Evolutionary conservation across 768 basidiomycete species (phyloP).

Genomic region (Lactifluus pinguis): DNA sequence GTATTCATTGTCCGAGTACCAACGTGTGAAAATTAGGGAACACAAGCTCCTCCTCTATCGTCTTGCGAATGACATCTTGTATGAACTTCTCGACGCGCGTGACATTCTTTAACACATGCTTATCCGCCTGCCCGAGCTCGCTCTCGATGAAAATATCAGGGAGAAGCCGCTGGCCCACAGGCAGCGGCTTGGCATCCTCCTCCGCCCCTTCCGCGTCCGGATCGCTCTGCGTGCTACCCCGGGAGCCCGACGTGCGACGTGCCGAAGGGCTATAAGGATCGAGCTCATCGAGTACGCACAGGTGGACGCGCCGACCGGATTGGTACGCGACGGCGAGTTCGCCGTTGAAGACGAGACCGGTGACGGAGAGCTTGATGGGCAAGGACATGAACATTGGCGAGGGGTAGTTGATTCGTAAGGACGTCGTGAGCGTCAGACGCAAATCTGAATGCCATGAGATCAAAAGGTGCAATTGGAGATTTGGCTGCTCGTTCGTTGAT

Average conservation of each 20-base stretch:
- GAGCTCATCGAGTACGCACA: constrained; percentile 82
- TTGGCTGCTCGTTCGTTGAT: constrained; percentile 36
- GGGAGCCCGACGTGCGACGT: constrained; percentile 27
- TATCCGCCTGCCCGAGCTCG: constrained; percentile 93
- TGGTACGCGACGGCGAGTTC: constrained; percentile 91
- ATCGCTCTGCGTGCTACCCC: constrained; percentile 49
- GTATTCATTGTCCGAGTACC: constrained; percentile 18
- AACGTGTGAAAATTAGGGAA: constrained; percentile 91
- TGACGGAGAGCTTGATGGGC: constrained; percentile 89
- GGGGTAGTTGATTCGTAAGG: constrained; percentile 93
- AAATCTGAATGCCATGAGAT: constrained; percentile 84
- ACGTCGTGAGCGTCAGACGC: constrained; percentile 82
- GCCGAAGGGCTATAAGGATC: constrained; percentile 75
- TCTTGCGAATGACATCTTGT: constrained; percentile 90
- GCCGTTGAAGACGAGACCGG: constrained; percentile 76
- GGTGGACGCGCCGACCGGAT: constrained; percentile 72
- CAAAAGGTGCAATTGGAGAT: constrained; percentile 84
- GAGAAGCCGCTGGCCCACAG: constrained; percentile 74
- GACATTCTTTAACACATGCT: constrained; percentile 93
- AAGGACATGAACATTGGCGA: constrained; percentile 94
- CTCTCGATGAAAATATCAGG: constrained; percentile 89
- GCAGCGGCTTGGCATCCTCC: constrained; percentile 51
- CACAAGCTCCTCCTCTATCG: constrained; percentile 90
- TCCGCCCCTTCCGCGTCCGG: constrained; percentile 46
- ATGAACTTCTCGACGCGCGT: constrained; percentile 93